Evolutionary conservation across 2,329 filamentous ascomycete genomes (phyloP), one percentile per base, ranked within the genome.

Genomic region (Ascochyta rabiei): DNA sequence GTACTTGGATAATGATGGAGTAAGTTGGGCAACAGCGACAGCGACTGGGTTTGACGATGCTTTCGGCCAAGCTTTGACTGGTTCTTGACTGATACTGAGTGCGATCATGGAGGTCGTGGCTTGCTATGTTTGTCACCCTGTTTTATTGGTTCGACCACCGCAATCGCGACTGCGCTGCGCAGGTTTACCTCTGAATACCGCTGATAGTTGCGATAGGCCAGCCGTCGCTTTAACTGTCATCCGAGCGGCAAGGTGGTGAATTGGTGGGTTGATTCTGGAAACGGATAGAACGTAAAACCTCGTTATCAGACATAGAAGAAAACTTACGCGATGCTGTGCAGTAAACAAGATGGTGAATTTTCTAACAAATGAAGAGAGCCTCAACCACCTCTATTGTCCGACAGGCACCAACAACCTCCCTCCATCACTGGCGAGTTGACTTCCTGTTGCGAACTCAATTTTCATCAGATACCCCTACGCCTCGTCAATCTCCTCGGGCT

Each of bases 381-480:
- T 7, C n/a, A 8, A 2, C 7, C 16, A 35, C n/a, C 4, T 7
- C 24, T 33, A 35, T 8, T 44, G 26, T 28, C 38, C 50, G 10
- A 10, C 23, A 30, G 44, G 44, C 26, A 45, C 48, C 39, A 70
- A 52, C 48, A 76, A 48, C 39, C 64, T 69, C 6, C 77, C 77
- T 12, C 76, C 77, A 61, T 78, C 72, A 19, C 66, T 67, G 9
- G 63, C 62, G 7, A 76, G 58, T 24, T 69, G 50, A 10, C 54
- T 61, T 1, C 77, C 78, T 1, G 72, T 78, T 9, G 71, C 68
- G 61, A 75, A 78, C 31, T 60, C 46, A 66, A 80, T 77, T 57
- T 72, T 75, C 78, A 81, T 80, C 9, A 75, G 40, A 61, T 75
- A 79, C 3, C 75, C 60, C 71, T 80, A 80, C 18, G 74, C 72